phyloP scores from a whole-genome alignment of 106 monocot genomes.

The Dendrobium chrysotoxum region DNA sequence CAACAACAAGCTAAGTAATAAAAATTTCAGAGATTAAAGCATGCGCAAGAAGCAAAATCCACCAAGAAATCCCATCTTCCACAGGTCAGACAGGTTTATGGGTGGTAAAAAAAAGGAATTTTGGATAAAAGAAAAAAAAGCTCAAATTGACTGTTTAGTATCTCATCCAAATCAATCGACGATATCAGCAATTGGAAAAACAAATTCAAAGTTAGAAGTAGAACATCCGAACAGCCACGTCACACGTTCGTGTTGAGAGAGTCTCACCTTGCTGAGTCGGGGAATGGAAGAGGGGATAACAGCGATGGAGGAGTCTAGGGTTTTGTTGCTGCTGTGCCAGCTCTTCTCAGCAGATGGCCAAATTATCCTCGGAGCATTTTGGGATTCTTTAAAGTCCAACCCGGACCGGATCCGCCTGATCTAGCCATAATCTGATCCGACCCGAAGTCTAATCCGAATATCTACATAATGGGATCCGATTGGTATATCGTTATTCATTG shows the following conservation, averaged over 20 bases:
- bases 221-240: not conserved
- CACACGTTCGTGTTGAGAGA: not conserved
- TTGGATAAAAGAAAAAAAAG: not conserved
- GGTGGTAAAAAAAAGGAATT: not conserved
- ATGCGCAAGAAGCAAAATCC: too few relatives aligned
- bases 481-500: too few relatives aligned
- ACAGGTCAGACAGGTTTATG: not conserved
- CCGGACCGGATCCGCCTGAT: not conserved
- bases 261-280: not conserved
- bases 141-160: not conserved
- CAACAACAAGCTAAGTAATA: too few relatives aligned
- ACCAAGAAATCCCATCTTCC: too few relatives aligned
- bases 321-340: not conserved
- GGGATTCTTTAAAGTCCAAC: not conserved
- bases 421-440: too few relatives aligned
- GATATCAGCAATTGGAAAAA: not conserved
- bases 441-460: too few relatives aligned
- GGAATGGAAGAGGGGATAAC: not conserved
- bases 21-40: too few relatives aligned
- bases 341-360: not conserved
- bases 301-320: not conserved
- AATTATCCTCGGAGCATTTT: not conserved
- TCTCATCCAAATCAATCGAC: not conserved
- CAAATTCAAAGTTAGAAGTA: not conserved
- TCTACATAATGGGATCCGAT: too few relatives aligned